Percentiles rank a stretch among this genome's conserved stretches.
Conservation (phyloP, 208 protist species). For the Leishmania lainsoni region DNA sequence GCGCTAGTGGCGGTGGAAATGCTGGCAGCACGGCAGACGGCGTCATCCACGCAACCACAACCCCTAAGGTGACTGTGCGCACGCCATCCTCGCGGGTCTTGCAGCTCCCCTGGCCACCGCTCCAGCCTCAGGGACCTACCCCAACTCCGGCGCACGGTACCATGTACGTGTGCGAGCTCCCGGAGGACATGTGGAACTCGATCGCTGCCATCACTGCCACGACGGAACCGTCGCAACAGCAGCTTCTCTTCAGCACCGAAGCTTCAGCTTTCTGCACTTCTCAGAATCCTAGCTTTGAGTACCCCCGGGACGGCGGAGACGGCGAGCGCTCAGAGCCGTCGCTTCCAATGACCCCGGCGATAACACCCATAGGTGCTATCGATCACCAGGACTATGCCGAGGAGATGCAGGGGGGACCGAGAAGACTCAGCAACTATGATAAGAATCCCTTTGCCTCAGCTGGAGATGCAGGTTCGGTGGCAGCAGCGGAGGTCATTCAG, state of each 20-base stretch:
- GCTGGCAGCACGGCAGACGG: background rate
- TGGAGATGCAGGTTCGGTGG: background rate
- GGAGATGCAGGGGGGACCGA: background rate
- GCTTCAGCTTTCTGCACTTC: constrained; percentile 17
- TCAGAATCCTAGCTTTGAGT: constrained; percentile 10
- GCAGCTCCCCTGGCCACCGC: background rate
- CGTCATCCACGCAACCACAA: background rate
- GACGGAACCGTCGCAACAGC: constrained; percentile 19
- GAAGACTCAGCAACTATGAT: background rate
- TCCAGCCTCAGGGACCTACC: background rate
- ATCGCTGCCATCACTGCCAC: constrained; percentile 14
- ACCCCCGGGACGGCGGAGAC: background rate
- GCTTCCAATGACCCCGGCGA: background rate
- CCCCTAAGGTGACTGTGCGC: background rate
- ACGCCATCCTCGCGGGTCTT: background rate
- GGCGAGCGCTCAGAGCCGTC: background rate
- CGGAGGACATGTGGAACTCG: constrained; percentile 24
- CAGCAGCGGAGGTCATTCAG: background rate
- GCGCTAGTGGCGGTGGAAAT: background rate
- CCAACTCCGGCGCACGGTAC: constrained; percentile 1
- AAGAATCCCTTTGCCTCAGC: background rate
- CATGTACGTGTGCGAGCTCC: constrained; percentile 26
- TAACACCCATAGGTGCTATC: too few species aligned
- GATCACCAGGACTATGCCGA: background rate
- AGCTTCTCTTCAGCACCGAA: constrained; percentile 23